phyloP scores from a whole-genome alignment of 139 green algal species.

The Chlamydomonas sphaeroides region DNA sequence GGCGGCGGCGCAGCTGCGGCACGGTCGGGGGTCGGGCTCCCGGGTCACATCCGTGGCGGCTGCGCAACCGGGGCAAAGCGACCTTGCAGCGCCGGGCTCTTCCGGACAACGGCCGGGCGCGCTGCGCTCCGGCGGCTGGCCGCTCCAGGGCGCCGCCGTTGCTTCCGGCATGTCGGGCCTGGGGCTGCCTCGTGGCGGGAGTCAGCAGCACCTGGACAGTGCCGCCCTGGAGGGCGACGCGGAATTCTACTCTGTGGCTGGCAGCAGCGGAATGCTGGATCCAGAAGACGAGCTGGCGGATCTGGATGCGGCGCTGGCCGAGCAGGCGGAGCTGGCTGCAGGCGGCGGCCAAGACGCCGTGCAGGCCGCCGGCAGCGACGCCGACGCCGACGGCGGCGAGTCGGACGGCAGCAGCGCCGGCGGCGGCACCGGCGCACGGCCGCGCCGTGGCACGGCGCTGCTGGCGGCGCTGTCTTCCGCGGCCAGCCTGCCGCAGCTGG shows the following conservation, averaged over 20 bases:
- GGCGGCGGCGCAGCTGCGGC: background rate
- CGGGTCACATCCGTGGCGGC: too few relatives aligned
- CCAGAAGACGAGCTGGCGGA: background rate
- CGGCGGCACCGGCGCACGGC: background rate
- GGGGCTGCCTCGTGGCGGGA: background rate
- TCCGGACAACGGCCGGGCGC: too few relatives aligned
- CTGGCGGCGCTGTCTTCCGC: background rate
- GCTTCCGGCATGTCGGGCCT: background rate
- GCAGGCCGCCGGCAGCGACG: too few relatives aligned
- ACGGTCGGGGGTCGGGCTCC: too few relatives aligned
- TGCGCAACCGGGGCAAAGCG: too few relatives aligned
- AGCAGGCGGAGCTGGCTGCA: too few relatives aligned
- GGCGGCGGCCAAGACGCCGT: too few relatives aligned
- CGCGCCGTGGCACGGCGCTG: background rate
- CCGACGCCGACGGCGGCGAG: too few relatives aligned
- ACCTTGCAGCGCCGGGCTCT: too few relatives aligned
- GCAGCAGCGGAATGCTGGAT: constrained; percentile 23
- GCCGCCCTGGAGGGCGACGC: constrained; percentile 27
- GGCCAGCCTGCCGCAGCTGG: background rate
- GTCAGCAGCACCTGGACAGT: constrained; percentile 5
- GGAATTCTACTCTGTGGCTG: constrained; percentile 53
- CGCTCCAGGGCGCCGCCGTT: too few relatives aligned
- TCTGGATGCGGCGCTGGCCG: background rate
- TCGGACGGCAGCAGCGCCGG: background rate
- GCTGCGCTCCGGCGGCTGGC: too few relatives aligned